Evolutionary conservation across 2,329 filamentous ascomycete genomes (phyloP).

Genomic region (Penicillium brevicompactum): DNA sequence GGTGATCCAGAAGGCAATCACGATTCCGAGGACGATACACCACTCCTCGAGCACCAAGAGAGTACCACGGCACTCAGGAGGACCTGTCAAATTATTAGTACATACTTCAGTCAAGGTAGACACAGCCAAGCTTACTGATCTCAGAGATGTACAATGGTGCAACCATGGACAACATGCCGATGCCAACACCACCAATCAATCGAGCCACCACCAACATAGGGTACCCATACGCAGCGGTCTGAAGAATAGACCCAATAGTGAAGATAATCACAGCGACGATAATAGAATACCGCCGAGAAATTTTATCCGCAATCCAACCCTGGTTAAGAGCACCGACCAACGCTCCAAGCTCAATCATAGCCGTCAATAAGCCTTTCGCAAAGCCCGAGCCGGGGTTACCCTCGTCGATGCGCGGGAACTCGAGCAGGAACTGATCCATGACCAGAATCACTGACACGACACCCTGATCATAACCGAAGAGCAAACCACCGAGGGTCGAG

Average conservation of each 20-base stretch:
- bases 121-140: constrained; percentile 37
- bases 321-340: constrained; percentile 49
- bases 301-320: constrained; percentile 55
- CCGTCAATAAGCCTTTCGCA: constrained; percentile 53
- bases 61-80: constrained; percentile 52
- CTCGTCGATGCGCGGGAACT: constrained; percentile 48
- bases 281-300: constrained; percentile 56
- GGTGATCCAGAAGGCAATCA: constrained; percentile 47
- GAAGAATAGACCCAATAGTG: constrained; percentile 53
- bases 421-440: constrained; percentile 54
- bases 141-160: constrained; percentile 58
- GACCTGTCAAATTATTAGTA: constrained; percentile 20
- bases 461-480: constrained; percentile 54
- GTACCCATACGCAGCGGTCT: constrained; percentile 54
- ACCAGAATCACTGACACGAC: constrained; percentile 52
- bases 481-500: constrained; percentile 52
- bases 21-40: constrained; percentile 45
- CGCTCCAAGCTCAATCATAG: constrained; percentile 59
- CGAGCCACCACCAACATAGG: constrained; percentile 55
- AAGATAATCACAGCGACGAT: constrained; percentile 55
- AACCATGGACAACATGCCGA: constrained; percentile 55
- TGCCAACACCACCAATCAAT: constrained; percentile 54
- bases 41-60: constrained; percentile 48
- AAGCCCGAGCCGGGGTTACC: constrained; percentile 41
- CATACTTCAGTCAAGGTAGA: not conserved